Base-by-base conservation (phyloP, 257 asterid species). In the Penstemon davidsonii region DNA sequence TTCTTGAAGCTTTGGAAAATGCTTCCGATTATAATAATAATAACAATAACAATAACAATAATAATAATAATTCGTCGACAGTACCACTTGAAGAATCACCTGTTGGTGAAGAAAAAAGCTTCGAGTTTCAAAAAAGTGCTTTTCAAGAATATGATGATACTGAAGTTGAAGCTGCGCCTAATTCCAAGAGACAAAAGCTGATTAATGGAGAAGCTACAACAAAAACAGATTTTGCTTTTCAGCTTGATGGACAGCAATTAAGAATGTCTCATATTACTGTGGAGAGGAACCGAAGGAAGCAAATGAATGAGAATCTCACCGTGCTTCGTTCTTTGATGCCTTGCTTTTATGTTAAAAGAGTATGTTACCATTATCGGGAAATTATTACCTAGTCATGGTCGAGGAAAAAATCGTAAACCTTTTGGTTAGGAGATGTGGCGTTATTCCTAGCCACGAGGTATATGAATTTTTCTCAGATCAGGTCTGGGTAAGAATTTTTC, bases 281-380 rank as follows among this genome's bases (percentile, higher is more conserved):
- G 60, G 97, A 90, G 82, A 76, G 97, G 72, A 88, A 90, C 64
- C 70, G 97, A 40, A 74, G 97, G 75, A 90, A 85, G 85, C 97
- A 90, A 76, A 90, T 90, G 96, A 90, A 90, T 10, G 96, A 84
- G 68, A 87, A 90, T 66, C 83, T 90, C 47, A 59, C 88, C 10
- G 87, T 86, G 41, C 80, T 90, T 63, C 96, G 97, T 11, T 74
- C 97, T 46, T 67, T 90, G 72, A 88, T 86, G 96, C 97, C 97
- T 57, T 78, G 86, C 80, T 88, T 90, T 61, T 86, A 90, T 60
- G 96, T 84, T 80, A 87, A 88, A 79, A 78, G 97, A 67, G 97
- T 88, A 76, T 5, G 79, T 80, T 25, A 25, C 33, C 33, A 2
- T 25, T 25, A 25, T 25, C 33, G 33, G 2, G 33, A 25, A 25